phyloP scores from a whole-genome alignment of 768 basidiomycete species.

The Thelephora ganbajun region DNA sequence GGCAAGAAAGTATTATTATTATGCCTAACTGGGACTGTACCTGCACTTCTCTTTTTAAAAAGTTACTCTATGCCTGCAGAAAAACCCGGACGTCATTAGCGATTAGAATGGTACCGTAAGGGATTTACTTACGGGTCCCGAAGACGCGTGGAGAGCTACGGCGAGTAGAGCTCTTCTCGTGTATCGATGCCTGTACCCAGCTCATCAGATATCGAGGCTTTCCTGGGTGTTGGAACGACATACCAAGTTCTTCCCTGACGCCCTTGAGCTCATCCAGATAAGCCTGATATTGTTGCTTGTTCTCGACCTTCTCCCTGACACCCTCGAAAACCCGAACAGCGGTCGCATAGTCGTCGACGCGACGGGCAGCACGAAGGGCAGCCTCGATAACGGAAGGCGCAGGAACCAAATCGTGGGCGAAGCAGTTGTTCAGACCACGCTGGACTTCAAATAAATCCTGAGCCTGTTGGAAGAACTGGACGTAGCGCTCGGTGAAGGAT shows the following conservation, averaged over 20 bases:
- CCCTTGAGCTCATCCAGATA: conserved; percentile 87
- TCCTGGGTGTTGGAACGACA: background rate
- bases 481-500: conserved; percentile 87
- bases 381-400: conserved; percentile 75
- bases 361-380: conserved; percentile 73
- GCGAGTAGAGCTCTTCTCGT: conserved; percentile 51
- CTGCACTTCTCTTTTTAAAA: no score
- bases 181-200: conserved; percentile 33
- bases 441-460: conserved; percentile 98
- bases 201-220: conserved; percentile 1
- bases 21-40: no score
- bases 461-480: conserved; percentile 83
- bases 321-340: conserved; percentile 96
- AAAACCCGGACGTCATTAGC: no score
- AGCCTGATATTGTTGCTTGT: conserved; percentile 85
- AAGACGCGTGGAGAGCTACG: conserved; percentile 15
- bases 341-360: conserved; percentile 95
- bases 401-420: conserved; percentile 94
- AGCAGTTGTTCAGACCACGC: conserved; percentile 98
- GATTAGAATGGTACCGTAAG: no score
- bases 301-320: conserved; percentile 94
- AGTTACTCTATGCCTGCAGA: no score
- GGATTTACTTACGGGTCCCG: background rate
- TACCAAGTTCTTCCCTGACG: conserved; percentile 86
- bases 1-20: no score